phyloP scores from a whole-genome alignment of 2,329 filamentous ascomycete species.

The Alternaria alternata region DNA sequence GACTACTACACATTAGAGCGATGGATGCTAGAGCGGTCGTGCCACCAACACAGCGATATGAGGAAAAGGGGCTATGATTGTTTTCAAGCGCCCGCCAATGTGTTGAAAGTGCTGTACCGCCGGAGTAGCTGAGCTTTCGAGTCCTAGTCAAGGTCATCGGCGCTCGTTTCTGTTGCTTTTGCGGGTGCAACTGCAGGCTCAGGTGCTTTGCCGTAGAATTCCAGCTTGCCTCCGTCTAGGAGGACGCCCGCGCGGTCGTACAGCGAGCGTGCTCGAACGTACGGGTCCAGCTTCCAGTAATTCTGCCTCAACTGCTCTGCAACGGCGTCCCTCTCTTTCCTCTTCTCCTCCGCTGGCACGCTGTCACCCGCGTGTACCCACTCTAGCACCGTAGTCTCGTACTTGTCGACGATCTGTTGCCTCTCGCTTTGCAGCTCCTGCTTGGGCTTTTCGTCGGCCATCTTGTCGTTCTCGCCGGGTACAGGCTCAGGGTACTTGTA shows the following conservation, averaged over 20 bases:
- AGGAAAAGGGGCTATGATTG: not conserved
- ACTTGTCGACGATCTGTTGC: constrained; percentile 71
- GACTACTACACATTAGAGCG: constrained; percentile 4
- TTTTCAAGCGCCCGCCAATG: constrained; percentile 3
- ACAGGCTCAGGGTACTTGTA: constrained; percentile 83
- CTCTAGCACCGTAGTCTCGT: constrained; percentile 74
- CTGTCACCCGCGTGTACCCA: constrained; percentile 71
- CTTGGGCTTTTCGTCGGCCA: constrained; percentile 69
- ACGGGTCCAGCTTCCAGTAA: constrained; percentile 92
- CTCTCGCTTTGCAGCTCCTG: constrained; percentile 71
- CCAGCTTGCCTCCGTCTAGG: constrained; percentile 69
- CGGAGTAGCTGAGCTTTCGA: not conserved
- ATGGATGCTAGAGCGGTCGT: not conserved
- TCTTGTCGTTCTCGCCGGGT: constrained; percentile 76
- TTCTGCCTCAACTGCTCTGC: constrained; percentile 71
- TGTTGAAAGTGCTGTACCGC: not conserved
- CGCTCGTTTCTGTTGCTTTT: constrained; percentile 33
- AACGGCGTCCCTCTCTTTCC: constrained; percentile 67
- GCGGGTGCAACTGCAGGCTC: constrained; percentile 16
- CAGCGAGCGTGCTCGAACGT: constrained; percentile 79
- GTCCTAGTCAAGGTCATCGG: constrained; percentile 48
- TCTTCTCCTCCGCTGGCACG: constrained; percentile 53
- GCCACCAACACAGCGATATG: not conserved
- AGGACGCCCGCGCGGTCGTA: constrained; percentile 85
- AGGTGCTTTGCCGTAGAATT: constrained; percentile 68